These are phyloP conservation scores for Beauveria bassiana DNA, from an alignment of 2,329 filamentous ascomycete genomes.

Conservation along the genomic window DNA sequence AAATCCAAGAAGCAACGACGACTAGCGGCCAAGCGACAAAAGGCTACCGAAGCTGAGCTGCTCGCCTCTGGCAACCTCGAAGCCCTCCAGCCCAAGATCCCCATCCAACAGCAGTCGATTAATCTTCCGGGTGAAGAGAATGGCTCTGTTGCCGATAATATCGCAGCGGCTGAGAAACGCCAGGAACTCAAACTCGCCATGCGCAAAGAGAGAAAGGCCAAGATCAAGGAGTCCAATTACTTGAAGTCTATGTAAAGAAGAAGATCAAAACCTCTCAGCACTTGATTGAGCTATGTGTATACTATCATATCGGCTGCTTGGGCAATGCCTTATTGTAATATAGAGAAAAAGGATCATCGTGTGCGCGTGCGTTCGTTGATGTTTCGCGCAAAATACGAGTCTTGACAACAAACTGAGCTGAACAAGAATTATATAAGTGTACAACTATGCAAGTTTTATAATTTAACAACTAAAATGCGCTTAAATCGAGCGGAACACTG, in stretches of 20 bases:
- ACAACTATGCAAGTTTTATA: constrained; percentile 10
- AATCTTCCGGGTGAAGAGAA: constrained; percentile 54
- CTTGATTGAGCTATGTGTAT: constrained; percentile 17
- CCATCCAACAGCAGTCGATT: constrained; percentile 68
- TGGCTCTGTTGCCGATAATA: constrained; percentile 34
- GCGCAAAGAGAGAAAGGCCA: constrained; percentile 65
- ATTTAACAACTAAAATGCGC: constrained; percentile 34
- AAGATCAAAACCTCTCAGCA: not conserved
- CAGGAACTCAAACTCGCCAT: constrained; percentile 61
- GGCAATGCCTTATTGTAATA: constrained; percentile 6
- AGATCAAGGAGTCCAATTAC: constrained; percentile 82
- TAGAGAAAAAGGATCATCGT: not conserved
- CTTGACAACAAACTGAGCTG: not conserved
- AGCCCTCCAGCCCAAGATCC: constrained; percentile 59
- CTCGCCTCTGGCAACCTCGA: constrained; percentile 59
- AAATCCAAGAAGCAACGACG: constrained; percentile 80
- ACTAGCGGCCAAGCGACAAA: constrained; percentile 58
- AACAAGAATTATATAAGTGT: not conserved
- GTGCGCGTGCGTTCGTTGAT: not conserved
- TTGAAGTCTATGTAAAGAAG: constrained; percentile 63
- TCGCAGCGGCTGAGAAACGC: constrained; percentile 43
- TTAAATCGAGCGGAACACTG: constrained; percentile 85
- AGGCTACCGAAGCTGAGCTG: constrained; percentile 48
- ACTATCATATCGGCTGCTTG: constrained; percentile 17
- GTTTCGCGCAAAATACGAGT: not conserved